Evolutionary conservation across 805 yeast species (phyloP).

Genomic region (Suhomyces prunicola): DNA sequence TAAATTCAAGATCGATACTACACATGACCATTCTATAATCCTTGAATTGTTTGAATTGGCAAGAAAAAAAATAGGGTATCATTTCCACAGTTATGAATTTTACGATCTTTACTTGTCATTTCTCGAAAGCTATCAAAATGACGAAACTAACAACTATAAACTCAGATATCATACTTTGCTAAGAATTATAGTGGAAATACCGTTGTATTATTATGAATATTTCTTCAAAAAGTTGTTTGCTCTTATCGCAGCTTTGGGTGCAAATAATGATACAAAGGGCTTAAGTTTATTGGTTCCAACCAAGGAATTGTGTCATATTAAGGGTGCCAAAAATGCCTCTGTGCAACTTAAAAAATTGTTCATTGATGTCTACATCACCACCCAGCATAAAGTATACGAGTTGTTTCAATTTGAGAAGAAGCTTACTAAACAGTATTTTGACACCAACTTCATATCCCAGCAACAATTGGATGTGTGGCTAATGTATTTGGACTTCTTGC

Average conservation of each 20-base stretch:
- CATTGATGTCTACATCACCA: slow-evolving; percentile 52
- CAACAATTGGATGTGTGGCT: slow-evolving; percentile 60
- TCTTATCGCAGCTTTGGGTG: slow-evolving; percentile 26
- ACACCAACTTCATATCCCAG: slow-evolving; percentile 27
- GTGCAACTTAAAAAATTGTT: slow-evolving; percentile 44
- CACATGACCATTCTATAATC: slow-evolving; percentile 27
- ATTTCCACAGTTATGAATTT: slow-evolving; percentile 49
- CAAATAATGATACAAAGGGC: background rate
- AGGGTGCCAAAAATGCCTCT: slow-evolving; percentile 26
- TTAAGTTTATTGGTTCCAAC: slow-evolving; percentile 2
- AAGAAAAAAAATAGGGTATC: slow-evolving; percentile 47
- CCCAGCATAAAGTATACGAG: slow-evolving; percentile 51
- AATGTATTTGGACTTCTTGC: slow-evolving; percentile 53
- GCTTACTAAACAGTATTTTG: slow-evolving; percentile 31
- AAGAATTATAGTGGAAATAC: slow-evolving; percentile 52
- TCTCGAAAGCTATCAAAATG: slow-evolving; percentile 28
- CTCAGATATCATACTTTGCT: slow-evolving; percentile 41
- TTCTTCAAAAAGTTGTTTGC: slow-evolving; percentile 41
- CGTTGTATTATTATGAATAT: slow-evolving; percentile 50
- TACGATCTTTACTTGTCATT: slow-evolving; percentile 50
- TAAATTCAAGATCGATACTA: slow-evolving; percentile 35
- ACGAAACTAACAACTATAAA: slow-evolving; percentile 16
- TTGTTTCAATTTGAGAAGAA: slow-evolving; percentile 48
- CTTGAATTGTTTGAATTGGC: slow-evolving; percentile 44
- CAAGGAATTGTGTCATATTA: slow-evolving; percentile 13